Base-by-base conservation (phyloP, 805 yeast genomes). In the Candida sanyiensis region DNA sequence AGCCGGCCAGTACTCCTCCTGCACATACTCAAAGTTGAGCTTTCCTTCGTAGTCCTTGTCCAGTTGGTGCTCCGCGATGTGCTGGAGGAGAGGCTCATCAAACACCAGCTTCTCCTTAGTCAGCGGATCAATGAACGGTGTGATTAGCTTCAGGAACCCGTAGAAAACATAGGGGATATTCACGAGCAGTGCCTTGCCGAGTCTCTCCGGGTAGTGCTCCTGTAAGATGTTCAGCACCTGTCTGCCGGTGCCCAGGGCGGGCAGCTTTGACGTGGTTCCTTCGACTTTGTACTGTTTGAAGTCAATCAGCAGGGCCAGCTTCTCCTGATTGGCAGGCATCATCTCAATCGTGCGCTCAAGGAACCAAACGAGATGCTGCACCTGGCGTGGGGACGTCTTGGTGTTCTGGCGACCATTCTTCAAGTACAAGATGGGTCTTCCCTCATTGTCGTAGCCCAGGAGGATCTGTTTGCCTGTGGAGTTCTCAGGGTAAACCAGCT, bases 331-430 rank as follows among this genome's bases (percentile, higher is more conserved):
- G 0, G 85, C 72, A 1, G 96, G 96, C 96, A 90, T 89, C 59
- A 76, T 82, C 59, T 87, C 94, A 40, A 90, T 89, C 22, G 83
- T 93, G 40, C 88, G 70, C 61, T 90, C 97, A 38, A 90, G 69
- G 86, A 83, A 83, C 64, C 70, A 89, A 9, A 93, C 96, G 57
- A 90, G 69, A 58, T 87, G 95, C 62, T 89, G 94, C 15, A 90
- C 95, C 58, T 90, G 97, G 47, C 89, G 73, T 45, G 78, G 80
- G 1, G 93, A 77, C 3, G 89, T 76, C 54, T 85, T 84, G 12
- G 98, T 90, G 63, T 90, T 90, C 62, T 90, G 97, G 55, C 95
- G 75, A 8, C 97, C 97, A 0, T 95, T 94, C 60, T 84, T 83
- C 58, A 90, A 71, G 59, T 90, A 90, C 29, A 90, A 65, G 52